Conservation (phyloP, 768 basidiomycete genomes). For the Lactarius sanguifluus region DNA sequence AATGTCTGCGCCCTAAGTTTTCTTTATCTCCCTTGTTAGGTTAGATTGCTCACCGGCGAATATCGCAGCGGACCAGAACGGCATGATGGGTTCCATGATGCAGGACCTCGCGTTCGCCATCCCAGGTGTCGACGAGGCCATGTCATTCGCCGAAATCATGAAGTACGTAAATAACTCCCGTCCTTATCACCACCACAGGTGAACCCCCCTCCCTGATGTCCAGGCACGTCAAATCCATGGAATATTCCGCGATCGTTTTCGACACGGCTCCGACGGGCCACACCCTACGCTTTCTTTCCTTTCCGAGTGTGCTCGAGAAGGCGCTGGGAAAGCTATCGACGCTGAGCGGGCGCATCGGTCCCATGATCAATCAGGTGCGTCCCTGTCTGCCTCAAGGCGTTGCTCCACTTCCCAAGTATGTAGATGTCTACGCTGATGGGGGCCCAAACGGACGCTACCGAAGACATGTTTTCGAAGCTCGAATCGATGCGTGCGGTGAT, state of each 20-base stretch:
- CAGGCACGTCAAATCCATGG: conserved; percentile 99
- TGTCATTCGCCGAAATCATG: conserved; percentile 99
- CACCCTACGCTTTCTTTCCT: conserved; percentile 97
- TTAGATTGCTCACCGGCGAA: background rate
- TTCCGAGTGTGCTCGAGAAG: conserved; percentile 96
- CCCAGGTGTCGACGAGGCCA: conserved; percentile 98
- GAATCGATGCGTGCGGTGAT: conserved; percentile 97
- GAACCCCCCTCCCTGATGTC: background rate
- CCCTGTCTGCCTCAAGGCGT: conserved; percentile 1
- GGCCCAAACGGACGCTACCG: conserved; percentile 83
- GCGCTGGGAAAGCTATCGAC: conserved; percentile 92
- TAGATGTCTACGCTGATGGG: conserved; percentile 98
- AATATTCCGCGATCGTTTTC: conserved; percentile 99
- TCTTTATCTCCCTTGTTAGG: background rate
- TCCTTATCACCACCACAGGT: background rate
- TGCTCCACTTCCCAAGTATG: background rate
- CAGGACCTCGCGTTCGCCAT: conserved; percentile 99
- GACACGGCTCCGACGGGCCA: conserved; percentile 99
- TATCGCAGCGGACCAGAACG: conserved; percentile 76
- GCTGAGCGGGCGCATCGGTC: conserved; percentile 93
- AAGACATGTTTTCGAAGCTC: conserved; percentile 98
- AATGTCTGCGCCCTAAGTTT: conserved; percentile 56
- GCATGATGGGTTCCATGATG: conserved; percentile 99
- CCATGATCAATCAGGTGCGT: conserved; percentile 85
- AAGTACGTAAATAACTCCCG: conserved; percentile 58